phyloP scores from a whole-genome alignment of 2,329 filamentous ascomycete genomes.

The Ramularia collo-cygni region DNA sequence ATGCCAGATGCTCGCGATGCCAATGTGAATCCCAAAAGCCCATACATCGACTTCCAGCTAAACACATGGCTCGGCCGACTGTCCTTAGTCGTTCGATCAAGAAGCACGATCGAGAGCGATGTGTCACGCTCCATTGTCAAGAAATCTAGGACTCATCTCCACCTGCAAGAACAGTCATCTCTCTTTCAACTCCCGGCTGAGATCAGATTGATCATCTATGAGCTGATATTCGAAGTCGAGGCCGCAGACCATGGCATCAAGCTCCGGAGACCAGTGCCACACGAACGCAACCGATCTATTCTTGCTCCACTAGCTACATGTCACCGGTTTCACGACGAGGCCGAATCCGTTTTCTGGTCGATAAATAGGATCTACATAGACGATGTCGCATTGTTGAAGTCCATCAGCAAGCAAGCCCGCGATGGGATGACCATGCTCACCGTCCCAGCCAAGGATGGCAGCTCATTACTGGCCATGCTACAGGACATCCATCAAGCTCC shows the following conservation, averaged over 20 bases:
- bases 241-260: not conserved
- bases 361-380: conserved; percentile 1
- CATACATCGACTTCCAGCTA: not conserved
- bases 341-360: conserved; percentile 1
- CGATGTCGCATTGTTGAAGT: not conserved
- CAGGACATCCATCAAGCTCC: not conserved
- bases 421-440: not conserved
- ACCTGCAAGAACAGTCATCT: conserved; percentile 1
- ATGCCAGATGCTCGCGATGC: no score
- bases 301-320: not conserved
- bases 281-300: not conserved
- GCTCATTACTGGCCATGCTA: not conserved
- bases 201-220: conserved; percentile 3
- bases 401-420: not conserved
- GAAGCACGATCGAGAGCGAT: no score
- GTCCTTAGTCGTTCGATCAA: no score
- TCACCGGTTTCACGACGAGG: not conserved
- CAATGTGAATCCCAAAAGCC: no score
- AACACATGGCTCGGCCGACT: not conserved
- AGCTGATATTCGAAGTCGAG: conserved; percentile 1
- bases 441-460: not conserved
- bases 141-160: no score
- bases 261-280: not conserved
- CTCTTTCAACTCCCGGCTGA: conserved; percentile 5
- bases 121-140: no score